A percentile compares a stretch with the other conserved stretches of the same genome.
Conservation (phyloP, 176 grass and related monocot genomes). For the Oryza rufipogon region DNA sequence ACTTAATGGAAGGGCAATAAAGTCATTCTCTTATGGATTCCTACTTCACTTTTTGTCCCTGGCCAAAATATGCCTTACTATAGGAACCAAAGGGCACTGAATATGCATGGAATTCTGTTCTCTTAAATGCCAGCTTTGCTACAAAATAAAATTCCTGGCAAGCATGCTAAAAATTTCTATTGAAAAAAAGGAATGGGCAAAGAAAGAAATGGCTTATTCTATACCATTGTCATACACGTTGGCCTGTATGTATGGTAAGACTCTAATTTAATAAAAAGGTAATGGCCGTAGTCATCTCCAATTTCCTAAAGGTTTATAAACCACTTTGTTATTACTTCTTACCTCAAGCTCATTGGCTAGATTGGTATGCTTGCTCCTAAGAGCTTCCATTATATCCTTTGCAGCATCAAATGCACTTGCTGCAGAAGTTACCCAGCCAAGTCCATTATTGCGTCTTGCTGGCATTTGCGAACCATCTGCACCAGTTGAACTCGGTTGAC, state of each 20-base stretch:
- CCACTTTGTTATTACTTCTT: slow-evolving; percentile 22
- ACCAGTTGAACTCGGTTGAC: slow-evolving; percentile 64
- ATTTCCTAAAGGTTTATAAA: slow-evolving; percentile 2
- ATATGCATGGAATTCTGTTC: not conserved
- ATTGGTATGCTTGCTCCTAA: slow-evolving; percentile 91
- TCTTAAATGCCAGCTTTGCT: slow-evolving; percentile 19
- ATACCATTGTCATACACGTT: slow-evolving; percentile 6
- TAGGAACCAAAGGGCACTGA: not conserved
- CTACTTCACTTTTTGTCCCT: not conserved
- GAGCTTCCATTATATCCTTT: slow-evolving; percentile 99
- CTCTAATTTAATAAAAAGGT: slow-evolving; percentile 25
- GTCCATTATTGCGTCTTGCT: slow-evolving; percentile 65
- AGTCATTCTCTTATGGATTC: not conserved
- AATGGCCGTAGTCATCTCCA: not conserved
- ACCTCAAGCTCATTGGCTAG: slow-evolving; percentile 67
- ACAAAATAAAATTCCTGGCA: not conserved
- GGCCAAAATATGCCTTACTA: not conserved
- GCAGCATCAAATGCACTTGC: slow-evolving; percentile 97
- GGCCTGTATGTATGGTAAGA: not conserved
- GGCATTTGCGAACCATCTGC: slow-evolving; percentile 58
- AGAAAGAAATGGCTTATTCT: not conserved
- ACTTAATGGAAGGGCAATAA: not conserved
- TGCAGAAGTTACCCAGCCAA: slow-evolving; percentile 78
- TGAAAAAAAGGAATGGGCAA: no score
- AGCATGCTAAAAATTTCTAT: slow-evolving; percentile 4